phyloP scores from a whole-genome alignment of 805 yeast genomes.

The Schizosaccharomyces japonicus region DNA sequence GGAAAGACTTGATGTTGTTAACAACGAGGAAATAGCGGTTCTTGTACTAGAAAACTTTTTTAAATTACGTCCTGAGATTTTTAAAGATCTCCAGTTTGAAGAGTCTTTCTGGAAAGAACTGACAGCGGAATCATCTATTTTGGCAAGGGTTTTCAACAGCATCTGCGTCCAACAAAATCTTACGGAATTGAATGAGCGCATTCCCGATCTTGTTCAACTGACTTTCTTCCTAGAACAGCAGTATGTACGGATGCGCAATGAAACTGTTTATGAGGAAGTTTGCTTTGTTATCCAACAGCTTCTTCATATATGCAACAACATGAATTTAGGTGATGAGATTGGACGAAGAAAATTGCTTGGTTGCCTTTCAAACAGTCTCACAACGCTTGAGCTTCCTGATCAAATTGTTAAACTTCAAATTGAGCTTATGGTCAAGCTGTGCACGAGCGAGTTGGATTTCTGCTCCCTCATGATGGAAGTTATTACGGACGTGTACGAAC shows the following conservation, averaged over 20 bases:
- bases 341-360: constrained; percentile 60
- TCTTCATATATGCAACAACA: constrained; percentile 36
- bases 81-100: constrained; percentile 29
- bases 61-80: constrained; percentile 35
- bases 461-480: constrained; percentile 66
- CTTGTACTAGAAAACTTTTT: constrained; percentile 42
- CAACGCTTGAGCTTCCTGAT: constrained; percentile 33
- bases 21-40: constrained; percentile 38
- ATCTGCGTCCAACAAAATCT: constrained; percentile 33
- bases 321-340: constrained; percentile 73
- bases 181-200: constrained; percentile 21
- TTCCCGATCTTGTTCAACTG: constrained; percentile 58
- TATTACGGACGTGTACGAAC: constrained; percentile 39
- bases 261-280: constrained; percentile 22
- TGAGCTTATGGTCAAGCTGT: constrained; percentile 41
- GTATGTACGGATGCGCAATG: constrained; percentile 13
- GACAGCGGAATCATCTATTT: constrained; percentile 50
- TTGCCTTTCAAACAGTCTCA: constrained; percentile 23
- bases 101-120: constrained; percentile 34
- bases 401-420: constrained; percentile 31
- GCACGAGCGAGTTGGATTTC: constrained; percentile 65
- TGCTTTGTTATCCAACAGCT: constrained; percentile 60
- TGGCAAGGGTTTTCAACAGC: constrained; percentile 41
- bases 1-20: constrained; percentile 43
- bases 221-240: constrained; percentile 31